A percentile compares a stretch with the other conserved stretches of the same genome.
These are phyloP conservation scores for Penicillium italicum DNA, from an alignment of 2,329 filamentous ascomycete species.

Conservation along the genomic window DNA sequence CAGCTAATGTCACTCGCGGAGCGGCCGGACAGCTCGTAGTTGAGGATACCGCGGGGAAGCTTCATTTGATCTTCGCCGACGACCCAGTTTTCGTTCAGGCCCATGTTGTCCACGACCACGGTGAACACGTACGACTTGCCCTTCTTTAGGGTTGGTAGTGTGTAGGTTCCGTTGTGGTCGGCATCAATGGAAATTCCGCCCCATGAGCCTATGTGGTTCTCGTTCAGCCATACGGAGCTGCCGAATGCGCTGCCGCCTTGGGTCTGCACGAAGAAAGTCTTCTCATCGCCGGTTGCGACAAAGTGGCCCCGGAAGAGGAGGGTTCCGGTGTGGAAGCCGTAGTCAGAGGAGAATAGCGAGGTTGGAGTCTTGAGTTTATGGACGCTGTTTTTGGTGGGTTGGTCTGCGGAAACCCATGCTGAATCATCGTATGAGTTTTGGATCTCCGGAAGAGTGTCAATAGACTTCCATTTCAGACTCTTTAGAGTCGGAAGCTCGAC, in stretches of 20 bases:
- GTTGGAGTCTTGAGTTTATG: slow-evolving; percentile 59
- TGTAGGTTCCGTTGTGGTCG: slow-evolving; percentile 56
- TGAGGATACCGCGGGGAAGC: slow-evolving; percentile 54
- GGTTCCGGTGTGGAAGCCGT: slow-evolving; percentile 68
- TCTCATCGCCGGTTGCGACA: slow-evolving; percentile 58
- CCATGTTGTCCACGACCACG: slow-evolving; percentile 69
- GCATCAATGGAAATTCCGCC: slow-evolving; percentile 51
- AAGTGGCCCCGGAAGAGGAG: slow-evolving; percentile 70
- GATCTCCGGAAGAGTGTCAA: slow-evolving; percentile 70
- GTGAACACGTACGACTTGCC: slow-evolving; percentile 62
- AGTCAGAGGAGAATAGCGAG: slow-evolving; percentile 66
- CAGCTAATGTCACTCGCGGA: slow-evolving; percentile 42
- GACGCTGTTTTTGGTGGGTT: slow-evolving; percentile 59
- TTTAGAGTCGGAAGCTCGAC: slow-evolving; percentile 57
- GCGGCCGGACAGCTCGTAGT: slow-evolving; percentile 41
- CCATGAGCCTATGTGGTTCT: slow-evolving; percentile 62
- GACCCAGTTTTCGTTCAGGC: slow-evolving; percentile 63
- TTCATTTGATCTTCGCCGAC: slow-evolving; percentile 59
- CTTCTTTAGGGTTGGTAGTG: slow-evolving; percentile 50
- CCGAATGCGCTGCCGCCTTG: slow-evolving; percentile 67
- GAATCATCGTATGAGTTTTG: slow-evolving; percentile 63
- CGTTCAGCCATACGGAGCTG: slow-evolving; percentile 63
- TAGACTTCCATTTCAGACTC: slow-evolving; percentile 62
- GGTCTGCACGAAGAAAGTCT: slow-evolving; percentile 54
- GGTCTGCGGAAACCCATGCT: slow-evolving; percentile 60